Evolutionary conservation across 768 basidiomycete species (phyloP).

Genomic region (Tulasnella sp.): DNA sequence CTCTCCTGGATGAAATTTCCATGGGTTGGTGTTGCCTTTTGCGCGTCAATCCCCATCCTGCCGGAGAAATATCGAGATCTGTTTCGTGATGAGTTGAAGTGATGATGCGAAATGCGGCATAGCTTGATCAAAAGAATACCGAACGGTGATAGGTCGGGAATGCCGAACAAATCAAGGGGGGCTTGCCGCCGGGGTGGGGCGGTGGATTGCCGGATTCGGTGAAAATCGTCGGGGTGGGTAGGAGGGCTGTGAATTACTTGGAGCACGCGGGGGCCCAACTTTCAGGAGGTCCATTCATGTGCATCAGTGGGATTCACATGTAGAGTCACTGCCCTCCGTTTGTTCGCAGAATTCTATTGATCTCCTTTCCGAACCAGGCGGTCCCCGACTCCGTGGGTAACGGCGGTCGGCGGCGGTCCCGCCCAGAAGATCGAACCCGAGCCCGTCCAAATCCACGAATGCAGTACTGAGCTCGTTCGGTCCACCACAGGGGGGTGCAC

Average conservation of each 20-base stretch:
- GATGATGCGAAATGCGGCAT: background rate
- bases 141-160: background rate
- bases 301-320: background rate
- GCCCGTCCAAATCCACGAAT: background rate
- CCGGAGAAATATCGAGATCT: background rate
- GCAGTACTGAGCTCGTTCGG: background rate
- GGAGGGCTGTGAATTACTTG: background rate
- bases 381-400: background rate
- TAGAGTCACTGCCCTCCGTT: background rate
- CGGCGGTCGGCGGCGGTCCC: background rate
- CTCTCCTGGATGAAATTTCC: background rate
- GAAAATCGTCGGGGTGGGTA: background rate
- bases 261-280: background rate
- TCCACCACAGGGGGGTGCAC: too few species aligned
- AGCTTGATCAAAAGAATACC: background rate
- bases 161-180: background rate
- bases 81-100: background rate
- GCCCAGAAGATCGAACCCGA: background rate
- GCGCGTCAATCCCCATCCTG: background rate
- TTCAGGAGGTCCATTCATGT: background rate
- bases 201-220: background rate
- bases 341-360: background rate
- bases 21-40: background rate
- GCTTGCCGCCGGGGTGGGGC: background rate
- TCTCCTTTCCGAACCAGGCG: background rate